Conservation (phyloP, 2,329 filamentous ascomycete genomes). For the Exophiala sideris region DNA sequence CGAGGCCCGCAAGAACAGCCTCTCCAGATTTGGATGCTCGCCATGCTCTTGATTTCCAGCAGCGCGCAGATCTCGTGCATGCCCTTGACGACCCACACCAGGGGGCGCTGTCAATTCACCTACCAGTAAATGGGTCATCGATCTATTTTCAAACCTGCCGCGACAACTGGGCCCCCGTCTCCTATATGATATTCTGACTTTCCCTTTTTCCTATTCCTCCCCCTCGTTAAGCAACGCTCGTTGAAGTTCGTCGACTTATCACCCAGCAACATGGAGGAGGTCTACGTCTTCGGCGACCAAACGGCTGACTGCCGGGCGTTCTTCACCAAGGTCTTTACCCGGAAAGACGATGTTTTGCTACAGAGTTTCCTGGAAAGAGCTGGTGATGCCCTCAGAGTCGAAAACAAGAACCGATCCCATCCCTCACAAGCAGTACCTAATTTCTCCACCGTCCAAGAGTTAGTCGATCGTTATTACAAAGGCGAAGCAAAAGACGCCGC, state of each 20-base stretch:
- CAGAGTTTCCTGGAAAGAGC: conserved; percentile 43
- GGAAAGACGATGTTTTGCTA: conserved; percentile 42
- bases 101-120: conserved; percentile 22
- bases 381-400: conserved; percentile 40
- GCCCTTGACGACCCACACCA: conserved; percentile 22
- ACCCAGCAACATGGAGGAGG: conserved; percentile 30
- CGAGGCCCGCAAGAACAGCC: conserved; percentile 23
- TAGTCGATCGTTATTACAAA: conserved; percentile 31
- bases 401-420: conserved; percentile 34
- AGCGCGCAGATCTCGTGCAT: conserved; percentile 28
- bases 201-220: conserved; percentile 15
- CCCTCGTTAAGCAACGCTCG: conserved; percentile 24
- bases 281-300: conserved; percentile 49
- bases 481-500: conserved; percentile 35
- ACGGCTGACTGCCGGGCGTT: conserved; percentile 42
- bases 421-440: conserved; percentile 29
- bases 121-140: conserved; percentile 17
- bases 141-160: conserved; percentile 28
- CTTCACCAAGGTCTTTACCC: conserved; percentile 40
- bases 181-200: conserved; percentile 27
- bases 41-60: conserved; percentile 27
- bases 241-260: conserved; percentile 25
- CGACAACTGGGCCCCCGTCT: conserved; percentile 9
- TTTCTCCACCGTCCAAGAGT: conserved; percentile 30
- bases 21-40: conserved; percentile 27